Percentiles rank a stretch among this genome's conserved stretches.
Evolutionary conservation across 2,329 filamentous ascomycete genomes (phyloP).

Genomic region (Trichoderma aggressivum): DNA sequence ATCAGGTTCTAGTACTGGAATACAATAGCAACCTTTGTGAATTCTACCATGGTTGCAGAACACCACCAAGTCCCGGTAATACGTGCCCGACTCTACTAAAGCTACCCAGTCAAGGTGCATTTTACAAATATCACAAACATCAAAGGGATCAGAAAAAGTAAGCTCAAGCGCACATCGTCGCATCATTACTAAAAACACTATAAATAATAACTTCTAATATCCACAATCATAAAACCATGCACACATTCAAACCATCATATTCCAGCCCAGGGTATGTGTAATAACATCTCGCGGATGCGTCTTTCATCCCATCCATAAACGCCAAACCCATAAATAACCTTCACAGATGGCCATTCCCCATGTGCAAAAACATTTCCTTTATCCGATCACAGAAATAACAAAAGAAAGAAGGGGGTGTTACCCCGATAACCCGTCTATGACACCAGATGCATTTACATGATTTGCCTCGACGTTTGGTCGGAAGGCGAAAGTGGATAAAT

Average conservation of each 20-base stretch:
- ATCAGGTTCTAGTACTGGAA: too few species aligned
- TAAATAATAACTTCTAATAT: constrained; percentile 1
- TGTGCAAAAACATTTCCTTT: not conserved
- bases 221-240: not conserved
- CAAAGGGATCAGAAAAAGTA: not conserved
- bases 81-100: too few species aligned
- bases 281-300: not conserved
- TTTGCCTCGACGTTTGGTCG: not conserved
- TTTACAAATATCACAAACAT: not conserved
- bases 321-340: not conserved
- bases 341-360: not conserved
- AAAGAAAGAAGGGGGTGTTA: not conserved
- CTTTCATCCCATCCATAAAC: not conserved
- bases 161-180: not conserved
- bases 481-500: not conserved
- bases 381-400: not conserved
- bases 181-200: constrained; percentile 14
- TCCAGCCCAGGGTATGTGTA: constrained; percentile 5
- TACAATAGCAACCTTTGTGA: too few species aligned
- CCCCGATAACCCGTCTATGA: not conserved
- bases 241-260: not conserved
- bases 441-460: not conserved
- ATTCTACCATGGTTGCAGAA: too few species aligned
- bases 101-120: too few species aligned
- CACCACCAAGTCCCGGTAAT: too few species aligned